phyloP scores from a whole-genome alignment of 345 rosid genomes.

The Psidium guajava region DNA sequence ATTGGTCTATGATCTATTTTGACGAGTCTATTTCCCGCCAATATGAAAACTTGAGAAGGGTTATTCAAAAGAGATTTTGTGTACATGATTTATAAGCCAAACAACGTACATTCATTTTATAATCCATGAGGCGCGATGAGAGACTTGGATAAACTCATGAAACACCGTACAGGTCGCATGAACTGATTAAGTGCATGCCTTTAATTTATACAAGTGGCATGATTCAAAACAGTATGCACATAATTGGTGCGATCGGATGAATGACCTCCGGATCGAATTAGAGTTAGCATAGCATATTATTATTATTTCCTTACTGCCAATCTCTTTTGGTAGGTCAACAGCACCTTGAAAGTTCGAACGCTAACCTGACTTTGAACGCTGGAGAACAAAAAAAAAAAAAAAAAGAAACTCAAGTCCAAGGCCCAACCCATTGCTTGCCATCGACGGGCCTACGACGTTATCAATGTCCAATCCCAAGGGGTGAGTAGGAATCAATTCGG shows the following conservation, averaged over 20 bases:
- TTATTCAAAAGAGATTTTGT: not conserved
- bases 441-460: too few relatives aligned
- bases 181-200: not conserved
- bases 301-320: not conserved
- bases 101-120: not conserved
- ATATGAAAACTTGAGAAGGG: not conserved
- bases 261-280: not conserved
- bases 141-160: fast-evolving
- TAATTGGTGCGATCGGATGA: not conserved
- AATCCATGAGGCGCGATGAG: fast-evolving
- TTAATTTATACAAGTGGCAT: fast-evolving
- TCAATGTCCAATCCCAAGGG: too few relatives aligned
- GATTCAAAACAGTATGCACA: not conserved
- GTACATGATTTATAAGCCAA: not conserved
- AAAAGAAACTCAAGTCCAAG: too few relatives aligned
- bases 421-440: too few relatives aligned
- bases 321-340: not conserved
- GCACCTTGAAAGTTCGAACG: not conserved
- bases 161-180: fast-evolving
- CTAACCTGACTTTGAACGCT: not conserved
- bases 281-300: not conserved
- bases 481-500: too few relatives aligned
- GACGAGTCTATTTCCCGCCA: not conserved
- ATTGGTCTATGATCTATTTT: too few relatives aligned
- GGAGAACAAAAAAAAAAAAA: not conserved